These are phyloP conservation scores for Austroboletus novae-zelandiae DNA, from an alignment of 1,284 basidiomycete genomes.

Conservation along the genomic window DNA sequence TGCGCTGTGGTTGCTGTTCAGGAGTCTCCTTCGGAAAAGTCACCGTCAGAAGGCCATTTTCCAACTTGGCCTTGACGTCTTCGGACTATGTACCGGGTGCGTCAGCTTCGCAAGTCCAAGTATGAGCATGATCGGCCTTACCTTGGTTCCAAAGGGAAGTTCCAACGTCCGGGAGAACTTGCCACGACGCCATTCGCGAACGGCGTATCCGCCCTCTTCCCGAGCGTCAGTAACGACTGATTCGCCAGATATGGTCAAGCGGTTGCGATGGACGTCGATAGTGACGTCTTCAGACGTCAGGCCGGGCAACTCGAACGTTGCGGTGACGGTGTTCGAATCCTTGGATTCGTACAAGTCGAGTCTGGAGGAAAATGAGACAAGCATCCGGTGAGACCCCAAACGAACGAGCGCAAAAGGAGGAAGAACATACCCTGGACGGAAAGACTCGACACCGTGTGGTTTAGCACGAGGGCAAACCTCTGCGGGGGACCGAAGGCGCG, in stretches of 20 bases:
- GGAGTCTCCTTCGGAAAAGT: slow-evolving; percentile 37
- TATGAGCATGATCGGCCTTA: not conserved
- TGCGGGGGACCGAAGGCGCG: slow-evolving; percentile 11
- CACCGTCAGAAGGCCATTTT: slow-evolving; percentile 39
- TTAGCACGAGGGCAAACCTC: not conserved
- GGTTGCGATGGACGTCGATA: slow-evolving; percentile 38
- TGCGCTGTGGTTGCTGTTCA: slow-evolving; percentile 33
- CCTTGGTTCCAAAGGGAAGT: not conserved
- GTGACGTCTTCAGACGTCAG: slow-evolving; percentile 39
- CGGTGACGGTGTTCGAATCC: slow-evolving; percentile 35
- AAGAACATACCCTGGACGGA: not conserved
- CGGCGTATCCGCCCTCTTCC: slow-evolving; percentile 34
- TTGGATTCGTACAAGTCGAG: not conserved
- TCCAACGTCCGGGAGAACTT: not conserved
- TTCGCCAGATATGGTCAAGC: slow-evolving; percentile 38
- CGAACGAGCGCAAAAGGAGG: not conserved
- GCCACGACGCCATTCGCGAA: slow-evolving; percentile 32
- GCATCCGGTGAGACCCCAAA: too few relatives aligned
- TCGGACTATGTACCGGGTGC: slow-evolving; percentile 30
- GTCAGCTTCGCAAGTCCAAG: not conserved
- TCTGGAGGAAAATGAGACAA: not conserved
- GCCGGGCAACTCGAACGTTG: slow-evolving; percentile 43
- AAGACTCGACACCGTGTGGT: not conserved
- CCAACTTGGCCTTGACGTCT: slow-evolving; percentile 21
- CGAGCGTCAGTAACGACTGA: slow-evolving; percentile 23